Evolutionary conservation across 75 land plant species (phyloP), one percentile per base, ranked within the genome.

Genomic region (Pinus albicaulis): DNA sequence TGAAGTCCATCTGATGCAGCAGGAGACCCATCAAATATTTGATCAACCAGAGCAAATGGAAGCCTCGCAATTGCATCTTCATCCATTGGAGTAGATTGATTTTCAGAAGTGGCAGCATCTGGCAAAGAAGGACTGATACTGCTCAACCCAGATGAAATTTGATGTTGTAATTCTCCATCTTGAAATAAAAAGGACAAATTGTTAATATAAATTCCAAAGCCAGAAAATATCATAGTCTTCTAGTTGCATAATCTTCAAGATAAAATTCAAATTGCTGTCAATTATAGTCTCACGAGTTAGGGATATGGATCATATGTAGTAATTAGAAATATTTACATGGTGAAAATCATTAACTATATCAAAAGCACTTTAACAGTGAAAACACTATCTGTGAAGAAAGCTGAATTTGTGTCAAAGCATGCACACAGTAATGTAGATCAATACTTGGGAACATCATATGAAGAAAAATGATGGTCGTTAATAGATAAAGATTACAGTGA

Each of bases 11-110:
- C 98, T 64, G 81, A 82, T 56, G 91, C 91, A 75, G 93, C 98
- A 64, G 99, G 99, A 17, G 98, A 96, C 38, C 78, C 98, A 59
- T 92, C 95, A 12, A 84, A 58, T 74, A 94, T 91, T 80, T 96
- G 95, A 84, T 96, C 99, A 89, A 96, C 80, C 28, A 90, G 63
- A 52, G 99, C 95, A 82, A 96, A 96, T 26, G 98, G 96, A 66
- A 85, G 31, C 25, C 79, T 72, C 12, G 48, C 34, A 75, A 81
- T 57, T 14, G 78, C 55, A 80, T 92, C 91, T 61, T 80, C 84
- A 23, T 82, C 92, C 89, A 89, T 86, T 20, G 89, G 79, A 63
- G 25, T 61, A 31, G 31, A 31, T 10, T 85, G 58, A 77, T 15
- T 69, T 55, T 71, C 63, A 19, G 75, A 76, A 74, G n/a, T 24